These are phyloP conservation scores for Ogataea pini DNA, from an alignment of 805 yeast species.

Conservation along the genomic window DNA sequence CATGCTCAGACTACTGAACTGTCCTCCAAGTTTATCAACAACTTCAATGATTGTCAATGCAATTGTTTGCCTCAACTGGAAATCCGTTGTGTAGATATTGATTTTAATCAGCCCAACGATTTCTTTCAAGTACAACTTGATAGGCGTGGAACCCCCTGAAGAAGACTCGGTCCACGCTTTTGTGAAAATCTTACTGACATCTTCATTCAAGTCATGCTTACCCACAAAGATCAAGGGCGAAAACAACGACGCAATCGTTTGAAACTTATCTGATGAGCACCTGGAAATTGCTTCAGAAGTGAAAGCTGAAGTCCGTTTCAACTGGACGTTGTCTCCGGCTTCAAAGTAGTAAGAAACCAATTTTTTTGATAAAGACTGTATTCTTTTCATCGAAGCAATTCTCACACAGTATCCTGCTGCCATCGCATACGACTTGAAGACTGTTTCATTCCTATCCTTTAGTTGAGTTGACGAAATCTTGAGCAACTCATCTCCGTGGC, in stretches of 20 bases:
- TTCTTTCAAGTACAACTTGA: slow-evolving; percentile 68
- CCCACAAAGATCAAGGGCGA: slow-evolving; percentile 82
- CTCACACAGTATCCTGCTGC: slow-evolving; percentile 80
- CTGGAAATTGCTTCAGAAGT: slow-evolving; percentile 68
- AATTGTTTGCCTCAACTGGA: slow-evolving; percentile 65
- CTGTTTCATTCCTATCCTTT: slow-evolving; percentile 69
- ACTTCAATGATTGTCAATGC: slow-evolving; percentile 67
- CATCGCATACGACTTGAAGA: slow-evolving; percentile 73
- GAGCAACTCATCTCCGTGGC: slow-evolving; percentile 65
- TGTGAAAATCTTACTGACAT: slow-evolving; percentile 51
- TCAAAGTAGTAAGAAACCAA: slow-evolving; percentile 62
- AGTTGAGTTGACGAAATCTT: slow-evolving; percentile 58
- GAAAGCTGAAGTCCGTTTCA: slow-evolving; percentile 54
- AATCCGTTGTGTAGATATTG: slow-evolving; percentile 58
- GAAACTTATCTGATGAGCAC: slow-evolving; percentile 68
- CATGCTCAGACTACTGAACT: slow-evolving; percentile 20
- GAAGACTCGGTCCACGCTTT: slow-evolving; percentile 78
- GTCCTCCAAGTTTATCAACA: slow-evolving; percentile 44
- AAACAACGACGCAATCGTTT: slow-evolving; percentile 58
- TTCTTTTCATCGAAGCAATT: slow-evolving; percentile 52
- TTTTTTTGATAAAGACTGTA: slow-evolving; percentile 53
- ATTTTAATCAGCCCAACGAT: slow-evolving; percentile 53
- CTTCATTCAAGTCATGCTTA: slow-evolving; percentile 57
- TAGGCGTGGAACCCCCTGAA: slow-evolving; percentile 69
- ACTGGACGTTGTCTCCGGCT: slow-evolving; percentile 39